phyloP scores from a whole-genome alignment of 768 basidiomycete species.

The Lepiota subincarnata region DNA sequence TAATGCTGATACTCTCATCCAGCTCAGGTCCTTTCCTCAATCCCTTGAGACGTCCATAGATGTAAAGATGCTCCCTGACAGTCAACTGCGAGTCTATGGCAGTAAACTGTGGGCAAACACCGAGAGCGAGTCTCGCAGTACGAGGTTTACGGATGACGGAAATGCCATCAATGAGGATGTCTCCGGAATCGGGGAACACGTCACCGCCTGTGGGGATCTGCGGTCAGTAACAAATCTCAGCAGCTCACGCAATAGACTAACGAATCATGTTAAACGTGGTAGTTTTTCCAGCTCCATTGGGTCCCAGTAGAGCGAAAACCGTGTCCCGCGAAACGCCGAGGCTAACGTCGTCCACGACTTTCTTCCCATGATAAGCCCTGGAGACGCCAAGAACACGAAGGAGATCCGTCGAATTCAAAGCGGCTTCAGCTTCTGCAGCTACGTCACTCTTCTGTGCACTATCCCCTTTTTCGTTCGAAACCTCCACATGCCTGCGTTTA shows the following conservation, averaged over 20 bases:
- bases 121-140: slow-evolving; percentile 62
- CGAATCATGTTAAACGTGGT: slow-evolving; percentile 81
- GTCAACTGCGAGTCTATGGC: slow-evolving; percentile 77
- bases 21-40: slow-evolving; percentile 47
- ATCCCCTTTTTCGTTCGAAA: slow-evolving; percentile 6
- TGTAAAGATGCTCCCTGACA: slow-evolving; percentile 68
- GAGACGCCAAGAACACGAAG: slow-evolving; percentile 61
- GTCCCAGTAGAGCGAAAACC: slow-evolving; percentile 70
- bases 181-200: slow-evolving; percentile 61
- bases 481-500: slow-evolving; percentile 14
- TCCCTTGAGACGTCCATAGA: slow-evolving; percentile 75
- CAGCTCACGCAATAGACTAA: slow-evolving; percentile 27
- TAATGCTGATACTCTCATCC: slow-evolving; percentile 45
- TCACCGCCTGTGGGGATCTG: slow-evolving; percentile 51
- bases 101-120: slow-evolving; percentile 83
- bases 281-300: slow-evolving; percentile 83
- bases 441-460: slow-evolving; percentile 43
- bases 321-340: slow-evolving; percentile 61
- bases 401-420: slow-evolving; percentile 46
- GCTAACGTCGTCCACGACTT: slow-evolving; percentile 70
- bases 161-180: slow-evolving; percentile 61
- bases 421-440: slow-evolving; percentile 44
- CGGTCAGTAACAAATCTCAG: not conserved
- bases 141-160: slow-evolving; percentile 65
- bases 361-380: slow-evolving; percentile 52